Evolutionary conservation across 2,329 filamentous ascomycete genomes (phyloP).

Genomic region (Apiospora hydei): DNA sequence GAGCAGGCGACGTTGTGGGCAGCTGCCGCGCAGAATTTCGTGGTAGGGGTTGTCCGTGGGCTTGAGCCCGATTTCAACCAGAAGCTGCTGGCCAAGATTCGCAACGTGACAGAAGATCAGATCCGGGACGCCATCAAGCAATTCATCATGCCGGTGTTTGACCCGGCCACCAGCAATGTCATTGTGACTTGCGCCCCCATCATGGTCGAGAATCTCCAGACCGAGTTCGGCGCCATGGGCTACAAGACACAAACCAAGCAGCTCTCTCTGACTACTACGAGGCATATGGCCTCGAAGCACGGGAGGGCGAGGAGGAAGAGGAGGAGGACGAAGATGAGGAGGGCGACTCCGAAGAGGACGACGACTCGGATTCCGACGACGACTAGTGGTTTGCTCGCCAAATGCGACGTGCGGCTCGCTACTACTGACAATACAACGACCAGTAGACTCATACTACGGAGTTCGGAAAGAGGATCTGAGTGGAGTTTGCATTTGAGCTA

Average conservation of each 20-base stretch:
- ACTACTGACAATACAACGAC: background rate
- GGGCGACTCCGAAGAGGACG: slow-evolving; percentile 20
- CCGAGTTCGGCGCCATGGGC: slow-evolving; percentile 75
- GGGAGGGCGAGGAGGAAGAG: slow-evolving; percentile 60
- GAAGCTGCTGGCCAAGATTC: slow-evolving; percentile 77
- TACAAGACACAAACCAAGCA: slow-evolving; percentile 80
- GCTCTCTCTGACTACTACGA: slow-evolving; percentile 85
- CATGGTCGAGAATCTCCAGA: slow-evolving; percentile 82
- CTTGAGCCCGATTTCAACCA: slow-evolving; percentile 81
- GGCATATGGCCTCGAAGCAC: slow-evolving; percentile 80
- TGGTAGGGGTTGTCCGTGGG: slow-evolving; percentile 79
- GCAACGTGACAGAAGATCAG: slow-evolving; percentile 77
- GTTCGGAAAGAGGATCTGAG: slow-evolving; percentile 9
- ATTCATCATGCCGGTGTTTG: slow-evolving; percentile 81
- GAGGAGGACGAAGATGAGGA: slow-evolving; percentile 33
- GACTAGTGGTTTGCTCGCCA: slow-evolving; percentile 17
- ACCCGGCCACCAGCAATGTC: slow-evolving; percentile 80
- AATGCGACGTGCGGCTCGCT: slow-evolving; percentile 14
- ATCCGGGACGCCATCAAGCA: slow-evolving; percentile 77
- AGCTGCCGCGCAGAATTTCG: slow-evolving; percentile 84
- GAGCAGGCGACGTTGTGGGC: slow-evolving; percentile 85
- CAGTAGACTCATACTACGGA: slow-evolving; percentile 7
- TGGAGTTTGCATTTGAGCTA: slow-evolving; percentile 17
- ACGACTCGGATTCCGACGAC: slow-evolving; percentile 25
- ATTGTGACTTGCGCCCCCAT: slow-evolving; percentile 87